Percentiles rank a stretch among this genome's conserved stretches.
Conservation (phyloP, 106 monocot genomes). For the Dioscorea dumetorum region DNA sequence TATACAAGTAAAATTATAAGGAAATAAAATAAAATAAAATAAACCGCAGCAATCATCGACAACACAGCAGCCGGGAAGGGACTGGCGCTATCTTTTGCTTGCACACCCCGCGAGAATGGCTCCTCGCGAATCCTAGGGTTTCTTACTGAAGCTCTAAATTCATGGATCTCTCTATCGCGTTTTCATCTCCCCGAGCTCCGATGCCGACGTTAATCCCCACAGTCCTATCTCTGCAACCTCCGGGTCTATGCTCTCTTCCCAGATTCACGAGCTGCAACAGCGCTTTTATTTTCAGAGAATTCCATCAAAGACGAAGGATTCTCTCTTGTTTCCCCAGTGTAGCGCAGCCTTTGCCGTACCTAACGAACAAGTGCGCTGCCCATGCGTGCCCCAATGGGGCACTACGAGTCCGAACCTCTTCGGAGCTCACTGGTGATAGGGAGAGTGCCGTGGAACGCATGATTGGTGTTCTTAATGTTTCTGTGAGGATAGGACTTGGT, state of each 20-base stretch:
- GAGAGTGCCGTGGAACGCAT: neutral
- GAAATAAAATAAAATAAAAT: no score
- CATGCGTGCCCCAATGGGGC: neutral
- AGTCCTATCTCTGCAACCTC: neutral
- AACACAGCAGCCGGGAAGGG: no score
- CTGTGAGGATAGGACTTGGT: neutral
- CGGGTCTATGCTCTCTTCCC: neutral
- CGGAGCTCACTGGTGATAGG: neutral
- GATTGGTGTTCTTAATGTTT: neutral
- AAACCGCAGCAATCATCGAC: no score
- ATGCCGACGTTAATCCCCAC: neutral
- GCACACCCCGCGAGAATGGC: no score
- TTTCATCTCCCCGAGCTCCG: neutral
- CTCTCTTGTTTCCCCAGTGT: neutral
- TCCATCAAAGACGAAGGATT: neutral
- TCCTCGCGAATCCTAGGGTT: no score
- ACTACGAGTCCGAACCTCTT: neutral
- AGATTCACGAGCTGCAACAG: neutral
- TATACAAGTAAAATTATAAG: no score
- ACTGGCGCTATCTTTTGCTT: no score
- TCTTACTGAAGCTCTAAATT: no score
- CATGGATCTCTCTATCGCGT: neutral
- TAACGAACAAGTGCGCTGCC: neutral
- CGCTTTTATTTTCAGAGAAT: neutral
- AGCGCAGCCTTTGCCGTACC: neutral